Evolutionary conservation across 768 basidiomycete genomes (phyloP).

Genomic region (Phaeolepiota aurea): DNA sequence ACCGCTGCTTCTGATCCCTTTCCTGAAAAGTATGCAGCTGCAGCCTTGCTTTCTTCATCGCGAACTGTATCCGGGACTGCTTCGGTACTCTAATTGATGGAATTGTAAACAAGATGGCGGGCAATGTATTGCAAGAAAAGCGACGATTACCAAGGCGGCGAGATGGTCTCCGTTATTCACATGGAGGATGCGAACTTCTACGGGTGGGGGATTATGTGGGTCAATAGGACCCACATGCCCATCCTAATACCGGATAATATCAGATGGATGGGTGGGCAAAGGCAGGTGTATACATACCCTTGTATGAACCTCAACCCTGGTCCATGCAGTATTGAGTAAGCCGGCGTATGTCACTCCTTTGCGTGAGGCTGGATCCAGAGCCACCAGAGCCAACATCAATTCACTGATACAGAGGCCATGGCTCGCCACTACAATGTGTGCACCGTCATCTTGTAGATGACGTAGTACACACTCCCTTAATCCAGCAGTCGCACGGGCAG

Average conservation of each 20-base stretch:
- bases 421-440: conserved; percentile 55
- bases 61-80: not conserved
- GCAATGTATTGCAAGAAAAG: not conserved
- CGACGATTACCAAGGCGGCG: conserved; percentile 16
- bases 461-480: conserved; percentile 49
- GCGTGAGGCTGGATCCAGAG: conserved; percentile 37
- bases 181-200: conserved; percentile 26
- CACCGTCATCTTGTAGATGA: conserved; percentile 30
- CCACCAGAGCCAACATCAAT: conserved; percentile 45
- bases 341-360: conserved; percentile 32
- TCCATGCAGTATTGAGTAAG: conserved; percentile 71
- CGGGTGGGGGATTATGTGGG: conserved; percentile 15
- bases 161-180: conserved; percentile 29
- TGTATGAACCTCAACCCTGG: conserved; percentile 36
- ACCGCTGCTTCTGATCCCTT: not conserved
- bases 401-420: conserved; percentile 69
- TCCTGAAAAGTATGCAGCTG: not conserved
- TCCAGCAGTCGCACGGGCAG: conserved; percentile 39
- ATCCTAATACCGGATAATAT: conserved; percentile 14
- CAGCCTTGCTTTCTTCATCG: not conserved
- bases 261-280: not conserved
- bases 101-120: not conserved
- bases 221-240: conserved; percentile 15
- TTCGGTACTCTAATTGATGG: not conserved
- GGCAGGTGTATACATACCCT: conserved; percentile 24